These are phyloP conservation scores for Plasmodium berghei DNA, from an alignment of 169 alveolate species.

Conservation along the genomic window DNA sequence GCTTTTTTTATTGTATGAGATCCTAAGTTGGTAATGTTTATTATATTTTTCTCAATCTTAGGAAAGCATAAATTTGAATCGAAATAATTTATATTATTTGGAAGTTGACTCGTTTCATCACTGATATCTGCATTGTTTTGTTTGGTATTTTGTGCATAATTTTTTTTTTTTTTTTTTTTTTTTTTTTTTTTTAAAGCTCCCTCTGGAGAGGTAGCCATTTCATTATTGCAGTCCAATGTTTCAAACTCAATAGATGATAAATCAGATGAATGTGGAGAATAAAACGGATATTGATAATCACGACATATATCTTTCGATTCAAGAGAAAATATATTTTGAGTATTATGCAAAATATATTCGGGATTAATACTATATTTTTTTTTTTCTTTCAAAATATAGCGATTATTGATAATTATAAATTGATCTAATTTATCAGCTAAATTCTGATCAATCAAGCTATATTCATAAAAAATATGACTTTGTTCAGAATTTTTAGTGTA, in stretches of 20 bases:
- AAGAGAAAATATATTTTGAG: slow-evolving; percentile 10
- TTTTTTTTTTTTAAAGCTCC: neutral
- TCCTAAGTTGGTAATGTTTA: neutral
- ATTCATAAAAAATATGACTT: slow-evolving; percentile 14
- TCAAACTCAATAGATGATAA: neutral
- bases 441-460: slow-evolving; percentile 24
- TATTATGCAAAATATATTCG: too few species aligned
- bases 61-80: neutral
- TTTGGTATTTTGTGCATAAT: neutral
- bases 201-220: neutral
- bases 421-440: slow-evolving; percentile 15
- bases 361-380: neutral
- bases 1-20: neutral
- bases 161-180: slow-evolving; percentile 21
- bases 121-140: neutral
- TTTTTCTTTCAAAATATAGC: slow-evolving; percentile 6
- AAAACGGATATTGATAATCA: slow-evolving; percentile 75
- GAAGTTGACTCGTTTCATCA: neutral
- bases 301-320: slow-evolving; percentile 54
- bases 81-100: neutral
- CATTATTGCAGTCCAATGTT: slow-evolving; percentile 17
- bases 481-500: slow-evolving; percentile 11
- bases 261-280: slow-evolving; percentile 67
- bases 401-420: slow-evolving; percentile 12
- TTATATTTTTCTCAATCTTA: neutral